Percentiles rank a stretch among this genome's conserved stretches.
Evolutionary conservation across 2,329 filamentous ascomycete species (phyloP).

Genomic region (Colletotrichum gloeosporioides): DNA sequence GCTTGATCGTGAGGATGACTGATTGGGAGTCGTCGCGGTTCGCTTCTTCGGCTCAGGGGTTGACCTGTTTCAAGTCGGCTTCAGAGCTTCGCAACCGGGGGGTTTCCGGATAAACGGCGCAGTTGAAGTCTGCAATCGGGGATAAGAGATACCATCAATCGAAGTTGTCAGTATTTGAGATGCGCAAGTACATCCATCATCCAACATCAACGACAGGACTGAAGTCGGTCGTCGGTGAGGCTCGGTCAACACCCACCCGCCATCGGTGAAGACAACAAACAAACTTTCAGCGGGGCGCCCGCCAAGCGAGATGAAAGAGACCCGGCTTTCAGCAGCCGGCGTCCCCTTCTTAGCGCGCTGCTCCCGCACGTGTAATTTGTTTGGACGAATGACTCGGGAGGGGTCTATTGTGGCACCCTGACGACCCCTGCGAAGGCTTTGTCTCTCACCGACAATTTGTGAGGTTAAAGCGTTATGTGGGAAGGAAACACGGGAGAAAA

Average conservation of each 20-base stretch:
- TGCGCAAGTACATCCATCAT: not conserved
- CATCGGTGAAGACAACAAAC: not conserved
- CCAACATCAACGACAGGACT: not conserved
- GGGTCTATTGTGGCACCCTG: not conserved
- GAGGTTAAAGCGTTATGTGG: not conserved
- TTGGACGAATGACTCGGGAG: conserved; percentile 15
- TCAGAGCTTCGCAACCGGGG: not conserved
- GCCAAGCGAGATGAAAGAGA: conserved; percentile 15
- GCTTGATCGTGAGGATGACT: not conserved
- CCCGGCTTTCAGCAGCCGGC: not conserved
- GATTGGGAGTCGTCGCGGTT: not conserved
- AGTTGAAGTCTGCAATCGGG: not conserved
- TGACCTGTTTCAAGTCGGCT: not conserved
- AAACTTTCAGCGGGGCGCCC: not conserved
- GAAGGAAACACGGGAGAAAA: not conserved
- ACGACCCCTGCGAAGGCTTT: not conserved
- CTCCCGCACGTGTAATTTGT: not conserved
- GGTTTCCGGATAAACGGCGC: not conserved
- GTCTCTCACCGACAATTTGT: conserved; percentile 9
- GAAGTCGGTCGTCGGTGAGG: not conserved
- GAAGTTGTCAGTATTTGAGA: not conserved
- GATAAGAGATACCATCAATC: not conserved
- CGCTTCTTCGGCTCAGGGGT: not conserved
- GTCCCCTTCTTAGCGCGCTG: not conserved
- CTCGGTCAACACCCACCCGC: not conserved